Evolutionary conservation across 2,329 filamentous ascomycete genomes (phyloP), one percentile per base, ranked within the genome.

Genomic region (Xylaria sp.): DNA sequence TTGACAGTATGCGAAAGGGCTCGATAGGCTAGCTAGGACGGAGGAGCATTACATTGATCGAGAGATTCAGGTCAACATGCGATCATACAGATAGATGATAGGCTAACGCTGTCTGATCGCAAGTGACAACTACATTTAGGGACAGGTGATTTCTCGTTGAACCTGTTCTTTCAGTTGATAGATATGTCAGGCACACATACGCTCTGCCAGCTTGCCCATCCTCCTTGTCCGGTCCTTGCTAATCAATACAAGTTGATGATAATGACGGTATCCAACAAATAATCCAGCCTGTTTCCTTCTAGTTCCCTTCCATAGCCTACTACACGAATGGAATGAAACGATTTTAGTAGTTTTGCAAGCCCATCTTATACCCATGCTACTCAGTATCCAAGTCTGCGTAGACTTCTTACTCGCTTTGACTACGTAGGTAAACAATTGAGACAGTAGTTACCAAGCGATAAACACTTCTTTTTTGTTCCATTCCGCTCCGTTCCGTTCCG

Each of bases 191-290:
- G 52, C 19, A 47, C 25, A 8, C 49, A 51, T 31, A 8, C n/a
- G 47, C 49, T 5, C 37, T 15, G 12, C 37, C 19, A 28, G 23
- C 19, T 61, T 46, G 28, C 37, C 15, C 21, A 57, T 47, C 15
- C 9, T 31, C 9, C 53, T 53, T 28, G 31, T 31, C 37, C 25
- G 28, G 17, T 19, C 40, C 49, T 42, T 33, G 19, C 35, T 25
- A 40, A 38, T 61, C 33, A 53, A 45, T 57, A 61, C 49, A 55
- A 55, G 6, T 46, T 40, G n/a, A 56, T 51, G 37, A 60, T 59
- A 37, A 46, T 50, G 21, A 31, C n/a, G 45, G 23, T 31, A 45
- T 15, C 42, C 9, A 38, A n/a, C 19, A 17, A 9, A 12, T 4
- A 7, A 5, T 21, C 35, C 17, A n/a, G 17, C 23, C 4, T 17